A percentile compares a stretch with the other conserved stretches of the same genome.
Evolutionary conservation across 176 grass and related monocot species (phyloP).

Genomic region (Chloris gayana): DNA sequence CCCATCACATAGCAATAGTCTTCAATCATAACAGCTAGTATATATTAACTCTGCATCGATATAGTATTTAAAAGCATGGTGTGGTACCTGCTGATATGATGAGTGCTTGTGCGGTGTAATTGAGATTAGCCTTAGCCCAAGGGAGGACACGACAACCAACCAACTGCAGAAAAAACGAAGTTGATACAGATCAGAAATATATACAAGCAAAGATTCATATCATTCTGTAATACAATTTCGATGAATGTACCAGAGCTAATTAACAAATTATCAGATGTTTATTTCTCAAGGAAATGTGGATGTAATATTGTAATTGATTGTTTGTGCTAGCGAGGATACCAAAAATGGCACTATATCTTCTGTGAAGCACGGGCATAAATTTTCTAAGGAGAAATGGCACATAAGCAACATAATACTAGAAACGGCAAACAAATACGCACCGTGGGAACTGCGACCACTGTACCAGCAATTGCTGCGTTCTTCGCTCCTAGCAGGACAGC

Average conservation of each 20-base stretch:
- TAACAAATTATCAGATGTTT: not conserved
- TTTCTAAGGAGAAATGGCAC: not conserved
- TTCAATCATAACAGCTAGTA: not conserved
- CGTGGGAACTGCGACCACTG: conserved; percentile 72
- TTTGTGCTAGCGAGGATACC: not conserved
- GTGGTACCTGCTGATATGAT: conserved; percentile 97
- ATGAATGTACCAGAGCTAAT: not conserved
- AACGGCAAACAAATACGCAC: conserved; percentile 42
- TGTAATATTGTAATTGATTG: not conserved
- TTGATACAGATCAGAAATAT: conserved; percentile 31
- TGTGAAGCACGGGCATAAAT: not conserved
- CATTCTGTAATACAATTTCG: not conserved
- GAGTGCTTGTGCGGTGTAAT: conserved; percentile 91
- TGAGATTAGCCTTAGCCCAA: conserved; percentile 96
- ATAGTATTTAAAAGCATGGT: conserved; percentile 23
- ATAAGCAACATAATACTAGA: not conserved
- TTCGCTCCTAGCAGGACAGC: conserved; percentile 67
- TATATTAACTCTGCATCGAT: not conserved
- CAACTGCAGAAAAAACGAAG: conserved; percentile 51
- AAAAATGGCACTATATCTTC: too few relatives aligned
- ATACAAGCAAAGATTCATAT: conserved; percentile 26
- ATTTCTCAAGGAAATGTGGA: not conserved
- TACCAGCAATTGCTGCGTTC: conserved; percentile 64
- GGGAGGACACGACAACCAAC: conserved; percentile 88
- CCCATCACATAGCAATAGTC: not conserved